These are phyloP conservation scores for Microstroma glucosiphilum DNA, from an alignment of 1,284 basidiomycete genomes.

Conservation along the genomic window DNA sequence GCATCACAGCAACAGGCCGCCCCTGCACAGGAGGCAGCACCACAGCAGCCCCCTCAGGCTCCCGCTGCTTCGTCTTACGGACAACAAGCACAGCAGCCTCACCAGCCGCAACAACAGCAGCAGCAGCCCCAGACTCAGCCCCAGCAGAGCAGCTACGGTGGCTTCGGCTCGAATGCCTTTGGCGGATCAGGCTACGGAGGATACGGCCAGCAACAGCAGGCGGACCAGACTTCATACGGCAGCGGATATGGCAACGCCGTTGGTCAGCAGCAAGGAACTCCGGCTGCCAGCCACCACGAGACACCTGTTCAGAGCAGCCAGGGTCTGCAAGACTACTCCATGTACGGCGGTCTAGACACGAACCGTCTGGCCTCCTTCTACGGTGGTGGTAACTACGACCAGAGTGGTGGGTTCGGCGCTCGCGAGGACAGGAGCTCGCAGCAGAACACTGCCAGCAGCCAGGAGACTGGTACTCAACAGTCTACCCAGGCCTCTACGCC, in stretches of 20 bases:
- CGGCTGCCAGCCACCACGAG: not conserved
- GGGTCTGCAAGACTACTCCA: slow-evolving; percentile 17
- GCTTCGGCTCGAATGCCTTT: slow-evolving; percentile 22
- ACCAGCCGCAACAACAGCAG: slow-evolving; percentile 18
- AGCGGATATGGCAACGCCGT: not conserved
- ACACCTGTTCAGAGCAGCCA: slow-evolving; percentile 7
- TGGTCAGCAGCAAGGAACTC: not conserved
- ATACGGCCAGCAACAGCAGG: slow-evolving; percentile 18
- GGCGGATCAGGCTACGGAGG: slow-evolving; percentile 9
- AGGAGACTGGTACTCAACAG: slow-evolving; percentile 15
- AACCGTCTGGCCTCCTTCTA: slow-evolving; percentile 44
- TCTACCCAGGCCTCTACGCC: not conserved
- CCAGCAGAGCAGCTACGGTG: slow-evolving; percentile 25
- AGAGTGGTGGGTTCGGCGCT: slow-evolving; percentile 25
- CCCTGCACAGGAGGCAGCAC: slow-evolving; percentile 8
- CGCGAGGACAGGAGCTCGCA: slow-evolving; percentile 15
- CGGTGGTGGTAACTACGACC: slow-evolving; percentile 33
- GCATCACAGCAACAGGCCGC: slow-evolving; percentile 16
- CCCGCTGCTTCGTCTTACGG: not conserved
- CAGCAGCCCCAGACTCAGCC: slow-evolving; percentile 5
- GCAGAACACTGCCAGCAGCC: not conserved
- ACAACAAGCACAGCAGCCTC: slow-evolving; percentile 10
- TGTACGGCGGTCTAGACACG: slow-evolving; percentile 42
- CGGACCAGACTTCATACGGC: slow-evolving; percentile 25
- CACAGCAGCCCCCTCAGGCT: slow-evolving; percentile 9